A percentile compares a stretch with the other conserved stretches of the same genome.
Evolutionary conservation across 108 stramenopile species (phyloP).

Genomic region (Skeletonema grethae): DNA sequence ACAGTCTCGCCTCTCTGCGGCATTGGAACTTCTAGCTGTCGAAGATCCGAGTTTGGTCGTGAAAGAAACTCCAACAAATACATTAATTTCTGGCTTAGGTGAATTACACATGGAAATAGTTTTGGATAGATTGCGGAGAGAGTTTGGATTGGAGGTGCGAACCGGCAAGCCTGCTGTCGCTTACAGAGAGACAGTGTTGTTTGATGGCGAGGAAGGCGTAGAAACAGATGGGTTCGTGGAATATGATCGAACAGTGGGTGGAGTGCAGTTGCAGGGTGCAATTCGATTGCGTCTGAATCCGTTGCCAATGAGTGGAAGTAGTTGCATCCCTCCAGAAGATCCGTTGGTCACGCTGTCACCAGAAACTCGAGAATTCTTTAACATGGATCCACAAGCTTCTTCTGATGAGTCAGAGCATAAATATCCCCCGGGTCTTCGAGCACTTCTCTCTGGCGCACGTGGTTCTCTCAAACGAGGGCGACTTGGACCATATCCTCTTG

Average conservation of each 20-base stretch:
- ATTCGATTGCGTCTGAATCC: conserved; percentile 59
- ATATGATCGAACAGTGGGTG: conserved; percentile 82
- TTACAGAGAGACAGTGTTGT: conserved; percentile 74
- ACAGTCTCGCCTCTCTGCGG: conserved; percentile 67
- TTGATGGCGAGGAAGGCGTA: conserved; percentile 41
- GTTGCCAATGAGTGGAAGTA: conserved; percentile 7
- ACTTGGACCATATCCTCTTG: conserved; percentile 60
- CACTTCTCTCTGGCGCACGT: conserved; percentile 73
- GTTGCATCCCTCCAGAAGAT: conserved; percentile 62
- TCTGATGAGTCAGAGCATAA: conserved; percentile 53
- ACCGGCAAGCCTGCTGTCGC: conserved; percentile 82
- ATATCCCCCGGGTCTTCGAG: conserved; percentile 57
- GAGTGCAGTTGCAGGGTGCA: conserved; percentile 68
- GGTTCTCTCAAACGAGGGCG: conserved; percentile 82
- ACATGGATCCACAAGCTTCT: conserved; percentile 51
- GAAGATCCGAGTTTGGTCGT: conserved; percentile 89
- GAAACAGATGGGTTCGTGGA: conserved; percentile 74
- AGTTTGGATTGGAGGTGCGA: conserved; percentile 73
- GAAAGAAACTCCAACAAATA: conserved; percentile 79
- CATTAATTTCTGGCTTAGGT: conserved; percentile 81
- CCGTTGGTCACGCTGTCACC: conserved; percentile 67
- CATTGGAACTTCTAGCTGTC: conserved; percentile 62
- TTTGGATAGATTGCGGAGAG: conserved; percentile 75
- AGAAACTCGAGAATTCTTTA: conserved; percentile 62
- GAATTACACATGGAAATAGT: conserved; percentile 90